phyloP scores from a whole-genome alignment of 2,329 filamentous ascomycete species.

The Cytospora piceae region DNA sequence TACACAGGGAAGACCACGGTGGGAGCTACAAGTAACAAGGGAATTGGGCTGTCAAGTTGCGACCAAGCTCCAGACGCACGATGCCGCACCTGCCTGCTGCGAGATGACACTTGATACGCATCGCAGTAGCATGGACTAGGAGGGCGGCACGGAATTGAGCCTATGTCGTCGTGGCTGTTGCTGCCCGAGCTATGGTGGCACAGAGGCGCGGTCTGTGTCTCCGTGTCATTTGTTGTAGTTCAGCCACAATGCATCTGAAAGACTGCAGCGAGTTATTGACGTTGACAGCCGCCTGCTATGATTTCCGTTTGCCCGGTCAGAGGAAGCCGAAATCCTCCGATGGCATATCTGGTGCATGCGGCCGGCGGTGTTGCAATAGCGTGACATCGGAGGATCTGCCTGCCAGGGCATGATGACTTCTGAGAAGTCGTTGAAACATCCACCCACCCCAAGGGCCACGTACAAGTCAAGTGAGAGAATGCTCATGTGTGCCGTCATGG shows the following conservation, averaged over 20 bases:
- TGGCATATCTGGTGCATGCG: background rate
- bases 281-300: conserved; percentile 3
- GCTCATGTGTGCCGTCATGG: conserved; percentile 23
- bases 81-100: conserved; percentile 26
- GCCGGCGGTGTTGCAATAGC: background rate
- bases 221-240: conserved; percentile 15
- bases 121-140: conserved; percentile 23
- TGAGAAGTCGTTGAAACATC: background rate
- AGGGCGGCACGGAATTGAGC: conserved; percentile 20
- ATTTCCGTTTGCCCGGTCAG: background rate
- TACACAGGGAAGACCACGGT: conserved; percentile 6
- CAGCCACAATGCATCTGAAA: conserved; percentile 10
- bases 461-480: conserved; percentile 28
- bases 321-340: background rate
- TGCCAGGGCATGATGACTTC: background rate
- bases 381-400: background rate
- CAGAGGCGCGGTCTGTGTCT: conserved; percentile 21
- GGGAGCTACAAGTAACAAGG: conserved; percentile 12
- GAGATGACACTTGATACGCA: conserved; percentile 26
- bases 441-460: background rate
- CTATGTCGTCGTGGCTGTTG: conserved; percentile 26
- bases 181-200: conserved; percentile 26
- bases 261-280: conserved; percentile 2
- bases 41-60: conserved; percentile 24
- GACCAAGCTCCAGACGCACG: conserved; percentile 25